These are phyloP conservation scores for Neurospora tetrasperma DNA, from an alignment of 495 filamentous ascomycete genomes.

Conservation along the genomic window DNA sequence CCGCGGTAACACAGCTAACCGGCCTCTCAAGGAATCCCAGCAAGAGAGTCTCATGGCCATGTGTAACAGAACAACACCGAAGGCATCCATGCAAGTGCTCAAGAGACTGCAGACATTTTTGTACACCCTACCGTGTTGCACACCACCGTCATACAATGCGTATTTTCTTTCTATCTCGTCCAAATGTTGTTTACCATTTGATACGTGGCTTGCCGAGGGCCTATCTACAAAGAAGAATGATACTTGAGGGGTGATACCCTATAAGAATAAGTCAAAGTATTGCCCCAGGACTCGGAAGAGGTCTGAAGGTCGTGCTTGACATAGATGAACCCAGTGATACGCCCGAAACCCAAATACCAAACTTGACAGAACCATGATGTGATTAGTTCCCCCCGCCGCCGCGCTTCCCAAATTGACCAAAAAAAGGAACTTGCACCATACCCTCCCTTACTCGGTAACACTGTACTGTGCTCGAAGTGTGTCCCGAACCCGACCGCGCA, in stretches of 20 bases:
- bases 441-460: neutral
- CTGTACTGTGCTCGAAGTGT: neutral
- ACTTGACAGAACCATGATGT: neutral
- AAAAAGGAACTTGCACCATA: neutral
- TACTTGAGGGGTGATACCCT: neutral
- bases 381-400: neutral
- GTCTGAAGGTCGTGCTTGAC: neutral
- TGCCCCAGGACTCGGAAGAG: neutral
- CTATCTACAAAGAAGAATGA: neutral
- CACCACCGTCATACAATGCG: neutral
- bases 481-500: neutral
- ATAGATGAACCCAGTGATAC: neutral
- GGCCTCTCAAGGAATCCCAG: neutral
- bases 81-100: neutral
- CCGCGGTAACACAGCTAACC: neutral
- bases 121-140: neutral
- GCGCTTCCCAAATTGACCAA: neutral
- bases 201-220: neutral
- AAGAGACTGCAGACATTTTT: neutral
- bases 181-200: neutral
- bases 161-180: neutral
- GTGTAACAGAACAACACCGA: neutral
- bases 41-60: neutral
- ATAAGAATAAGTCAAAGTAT: neutral
- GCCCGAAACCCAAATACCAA: neutral